phyloP scores from a whole-genome alignment of 1,139 yeast species.

The Blastobotrys aristatus region DNA sequence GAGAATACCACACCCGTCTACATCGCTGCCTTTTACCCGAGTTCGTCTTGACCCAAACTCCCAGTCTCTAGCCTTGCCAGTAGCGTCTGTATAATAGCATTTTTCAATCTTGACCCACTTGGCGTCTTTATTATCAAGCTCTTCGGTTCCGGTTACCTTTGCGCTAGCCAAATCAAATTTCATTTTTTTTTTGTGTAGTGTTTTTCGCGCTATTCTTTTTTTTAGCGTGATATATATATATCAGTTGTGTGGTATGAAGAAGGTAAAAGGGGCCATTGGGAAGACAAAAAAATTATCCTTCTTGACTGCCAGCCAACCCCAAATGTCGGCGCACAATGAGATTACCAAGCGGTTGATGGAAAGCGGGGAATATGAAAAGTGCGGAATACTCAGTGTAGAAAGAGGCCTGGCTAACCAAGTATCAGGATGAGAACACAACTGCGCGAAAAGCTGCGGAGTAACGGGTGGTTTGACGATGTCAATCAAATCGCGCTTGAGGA shows the following conservation, averaged over 20 bases:
- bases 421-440: conserved; percentile 36
- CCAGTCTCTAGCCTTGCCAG: conserved; percentile 57
- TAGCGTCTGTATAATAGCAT: conserved; percentile 49
- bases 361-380: conserved; percentile 73
- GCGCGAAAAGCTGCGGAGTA: conserved; percentile 59
- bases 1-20: conserved; percentile 80
- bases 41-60: conserved; percentile 87
- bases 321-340: too few species aligned
- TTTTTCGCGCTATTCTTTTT: not conserved
- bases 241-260: too few species aligned
- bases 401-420: not conserved
- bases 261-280: too few species aligned
- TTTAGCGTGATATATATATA: too few species aligned
- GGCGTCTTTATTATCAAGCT: conserved; percentile 40
- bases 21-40: conserved; percentile 56
- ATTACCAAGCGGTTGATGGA: conserved; percentile 48
- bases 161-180: conserved; percentile 31
- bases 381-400: conserved; percentile 10
- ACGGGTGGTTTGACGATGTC: conserved; percentile 85
- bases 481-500: conserved; percentile 50
- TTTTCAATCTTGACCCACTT: conserved; percentile 57
- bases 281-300: too few species aligned
- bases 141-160: conserved; percentile 30
- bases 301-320: too few species aligned
- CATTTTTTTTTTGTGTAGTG: not conserved